Conservation (phyloP, 1,284 basidiomycete genomes). For the Cutaneotrichosporon mucoides region DNA sequence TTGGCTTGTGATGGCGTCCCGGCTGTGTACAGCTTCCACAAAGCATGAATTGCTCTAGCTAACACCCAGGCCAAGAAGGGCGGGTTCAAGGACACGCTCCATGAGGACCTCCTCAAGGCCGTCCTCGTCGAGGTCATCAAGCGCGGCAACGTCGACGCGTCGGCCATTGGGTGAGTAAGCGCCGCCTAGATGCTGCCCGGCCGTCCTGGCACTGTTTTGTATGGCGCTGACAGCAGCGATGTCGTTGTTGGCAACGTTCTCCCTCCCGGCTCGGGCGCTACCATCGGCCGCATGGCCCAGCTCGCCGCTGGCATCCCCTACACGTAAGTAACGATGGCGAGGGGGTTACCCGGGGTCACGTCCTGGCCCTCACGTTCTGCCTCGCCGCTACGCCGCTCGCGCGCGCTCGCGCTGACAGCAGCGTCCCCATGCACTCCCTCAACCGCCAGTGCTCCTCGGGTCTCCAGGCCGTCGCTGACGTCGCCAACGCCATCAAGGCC, state of each 20-base stretch:
- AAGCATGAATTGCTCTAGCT: too few relatives aligned
- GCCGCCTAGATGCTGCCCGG: background rate
- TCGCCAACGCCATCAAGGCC: constrained; percentile 78
- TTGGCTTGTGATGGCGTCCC: too few relatives aligned
- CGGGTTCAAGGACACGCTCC: constrained; percentile 87
- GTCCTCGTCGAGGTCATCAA: constrained; percentile 67
- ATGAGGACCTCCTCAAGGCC: constrained; percentile 82
- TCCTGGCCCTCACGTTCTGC: too few relatives aligned
- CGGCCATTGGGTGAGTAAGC: constrained; percentile 43
- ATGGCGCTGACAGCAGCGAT: constrained; percentile 59
- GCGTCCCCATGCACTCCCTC: constrained; percentile 73
- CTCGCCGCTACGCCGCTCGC: background rate
- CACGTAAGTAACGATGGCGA: constrained; percentile 48
- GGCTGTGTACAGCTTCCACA: too few relatives aligned
- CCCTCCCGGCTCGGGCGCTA: constrained; percentile 84
- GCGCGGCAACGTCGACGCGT: constrained; percentile 44
- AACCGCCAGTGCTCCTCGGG: constrained; percentile 96
- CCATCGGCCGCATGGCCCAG: constrained; percentile 87
- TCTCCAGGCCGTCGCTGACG: constrained; percentile 78
- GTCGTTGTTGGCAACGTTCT: constrained; percentile 91
- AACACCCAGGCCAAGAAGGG: constrained; percentile 64
- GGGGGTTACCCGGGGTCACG: too few relatives aligned
- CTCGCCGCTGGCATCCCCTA: constrained; percentile 88
- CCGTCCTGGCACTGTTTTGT: background rate
- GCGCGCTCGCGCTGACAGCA: constrained; percentile 11